Conservation (phyloP, 2,329 filamentous ascomycete species). For the Cercospora brassicicola region DNA sequence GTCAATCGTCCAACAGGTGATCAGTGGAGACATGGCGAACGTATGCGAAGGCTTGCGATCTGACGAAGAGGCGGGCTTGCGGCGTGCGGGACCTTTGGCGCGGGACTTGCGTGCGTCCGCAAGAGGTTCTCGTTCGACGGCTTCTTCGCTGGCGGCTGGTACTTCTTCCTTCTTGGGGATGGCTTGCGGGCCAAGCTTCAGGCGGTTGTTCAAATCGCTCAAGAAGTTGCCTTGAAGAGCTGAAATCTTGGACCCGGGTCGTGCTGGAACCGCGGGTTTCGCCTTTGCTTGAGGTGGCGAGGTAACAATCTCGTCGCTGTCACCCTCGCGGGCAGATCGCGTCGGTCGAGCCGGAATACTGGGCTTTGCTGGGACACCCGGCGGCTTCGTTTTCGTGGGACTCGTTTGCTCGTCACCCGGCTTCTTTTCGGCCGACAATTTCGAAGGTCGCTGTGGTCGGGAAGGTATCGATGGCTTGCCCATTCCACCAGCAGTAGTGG, state of each 20-base stretch:
- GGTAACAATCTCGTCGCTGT: slow-evolving; percentile 26
- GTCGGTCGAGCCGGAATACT: slow-evolving; percentile 60
- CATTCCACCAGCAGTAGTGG: slow-evolving; percentile 27
- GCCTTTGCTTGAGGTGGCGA: slow-evolving; percentile 57
- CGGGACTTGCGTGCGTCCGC: slow-evolving; percentile 86
- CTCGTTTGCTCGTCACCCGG: slow-evolving; percentile 41
- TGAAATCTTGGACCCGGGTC: slow-evolving; percentile 85
- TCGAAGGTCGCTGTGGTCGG: slow-evolving; percentile 35
- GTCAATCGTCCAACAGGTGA: slow-evolving; percentile 48
- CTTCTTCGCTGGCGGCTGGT: slow-evolving; percentile 53
- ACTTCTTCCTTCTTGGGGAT: slow-evolving; percentile 63
- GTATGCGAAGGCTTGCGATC: slow-evolving; percentile 49
- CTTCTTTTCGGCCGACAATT: slow-evolving; percentile 35
- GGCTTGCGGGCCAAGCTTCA: slow-evolving; percentile 80
- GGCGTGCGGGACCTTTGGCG: slow-evolving; percentile 80
- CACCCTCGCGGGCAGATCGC: slow-evolving; percentile 49
- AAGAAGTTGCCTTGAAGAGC: slow-evolving; percentile 89
- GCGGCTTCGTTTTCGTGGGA: slow-evolving; percentile 54
- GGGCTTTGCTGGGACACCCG: slow-evolving; percentile 62
- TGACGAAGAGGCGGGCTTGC: slow-evolving; percentile 64
- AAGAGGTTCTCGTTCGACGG: slow-evolving; percentile 73
- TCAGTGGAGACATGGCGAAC: slow-evolving; percentile 44
- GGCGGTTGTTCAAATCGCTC: slow-evolving; percentile 84
- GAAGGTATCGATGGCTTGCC: slow-evolving; percentile 34
- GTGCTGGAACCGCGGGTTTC: slow-evolving; percentile 79